Evolutionary conservation across 2,329 filamentous ascomycete species (phyloP), one percentile per base, ranked within the genome.

Genomic region (Thelonectria blattea): DNA sequence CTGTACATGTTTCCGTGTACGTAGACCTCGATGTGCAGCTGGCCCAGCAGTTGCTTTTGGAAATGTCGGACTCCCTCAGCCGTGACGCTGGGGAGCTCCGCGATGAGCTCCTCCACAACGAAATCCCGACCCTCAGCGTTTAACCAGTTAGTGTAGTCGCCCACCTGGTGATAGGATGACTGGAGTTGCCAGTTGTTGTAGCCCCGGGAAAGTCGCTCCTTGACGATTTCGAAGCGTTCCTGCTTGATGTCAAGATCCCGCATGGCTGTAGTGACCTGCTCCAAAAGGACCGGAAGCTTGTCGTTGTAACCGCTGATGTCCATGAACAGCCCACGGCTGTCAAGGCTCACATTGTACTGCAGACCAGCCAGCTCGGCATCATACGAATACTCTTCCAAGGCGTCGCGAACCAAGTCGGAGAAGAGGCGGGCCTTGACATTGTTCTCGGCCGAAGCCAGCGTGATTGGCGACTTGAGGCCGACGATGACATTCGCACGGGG

Each of bases 1-100:
- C 93, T 96, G 81, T 96, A 93, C 56, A 99, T 75, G 75, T 99
- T 99, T 53, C 95, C 95, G 70, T 97, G 93, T 0, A 89, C 91
- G 58, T 97, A 85, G 3, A 93, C 84, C 75, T 99, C 95, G 64
- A 97, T 89, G 70, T 96, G 91, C 66, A 94, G 83, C 73, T 98
- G 93, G 12, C 87, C 84, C 43, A 98, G 82, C 48, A 97, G 80
- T 69, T 95, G 89, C 45, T 90, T 90, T 73, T 90, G 90, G 78
- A 97, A 97, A 7, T 83, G 79, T 50, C 88, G 85, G 41, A 97
- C 86, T 61, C 92, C 89, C 22, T 91, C 87, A 1, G 86, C 85
- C 0, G 90, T 91, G 56, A 97, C 84, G 61, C 84, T 82, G 10
- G 89, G 87, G 20, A 98, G 78, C 74, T 96, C 94, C 3, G 86